A percentile compares a stretch with the other conserved stretches of the same genome.
Conservation (phyloP, 176 grass and related monocot species). For the Ensete glaucum region DNA sequence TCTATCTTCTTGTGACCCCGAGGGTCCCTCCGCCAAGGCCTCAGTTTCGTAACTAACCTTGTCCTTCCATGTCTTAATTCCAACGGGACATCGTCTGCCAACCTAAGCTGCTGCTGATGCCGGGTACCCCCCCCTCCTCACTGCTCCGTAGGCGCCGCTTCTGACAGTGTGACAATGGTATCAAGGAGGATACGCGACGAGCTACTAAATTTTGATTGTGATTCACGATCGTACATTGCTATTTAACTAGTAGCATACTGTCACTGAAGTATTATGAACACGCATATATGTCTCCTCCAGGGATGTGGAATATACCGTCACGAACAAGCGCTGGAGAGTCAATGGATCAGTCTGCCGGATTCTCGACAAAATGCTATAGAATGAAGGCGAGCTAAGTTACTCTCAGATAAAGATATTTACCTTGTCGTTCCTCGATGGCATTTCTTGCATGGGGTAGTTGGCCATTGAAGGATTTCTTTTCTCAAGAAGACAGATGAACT, state of each 20-base stretch:
- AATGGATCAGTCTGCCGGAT: no score
- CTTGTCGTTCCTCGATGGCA: no score
- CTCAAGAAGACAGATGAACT: not conserved
- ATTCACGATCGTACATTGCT: not conserved
- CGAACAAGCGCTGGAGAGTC: no score
- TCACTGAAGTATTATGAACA: no score
- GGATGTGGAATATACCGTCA: no score
- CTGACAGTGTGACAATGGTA: not conserved
- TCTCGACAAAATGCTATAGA: not conserved
- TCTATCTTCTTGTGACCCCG: not conserved
- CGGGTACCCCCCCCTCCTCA: no score
- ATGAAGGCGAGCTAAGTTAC: no score
- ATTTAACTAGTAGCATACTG: not conserved
- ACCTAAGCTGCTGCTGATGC: not conserved
- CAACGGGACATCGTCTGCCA: not conserved
- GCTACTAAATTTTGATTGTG: not conserved
- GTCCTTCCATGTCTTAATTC: not conserved
- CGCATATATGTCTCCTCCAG: no score
- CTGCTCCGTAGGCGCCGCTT: no score
- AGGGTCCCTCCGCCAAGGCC: not conserved
- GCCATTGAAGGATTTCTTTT: no score
- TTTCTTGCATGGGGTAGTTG: no score
- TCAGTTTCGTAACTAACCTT: conserved; percentile 3
- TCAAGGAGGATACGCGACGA: not conserved
- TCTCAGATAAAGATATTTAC: no score